These are phyloP conservation scores for Phytophthora pini DNA, from an alignment of 352 stramenopile genomes.

Conservation along the genomic window DNA sequence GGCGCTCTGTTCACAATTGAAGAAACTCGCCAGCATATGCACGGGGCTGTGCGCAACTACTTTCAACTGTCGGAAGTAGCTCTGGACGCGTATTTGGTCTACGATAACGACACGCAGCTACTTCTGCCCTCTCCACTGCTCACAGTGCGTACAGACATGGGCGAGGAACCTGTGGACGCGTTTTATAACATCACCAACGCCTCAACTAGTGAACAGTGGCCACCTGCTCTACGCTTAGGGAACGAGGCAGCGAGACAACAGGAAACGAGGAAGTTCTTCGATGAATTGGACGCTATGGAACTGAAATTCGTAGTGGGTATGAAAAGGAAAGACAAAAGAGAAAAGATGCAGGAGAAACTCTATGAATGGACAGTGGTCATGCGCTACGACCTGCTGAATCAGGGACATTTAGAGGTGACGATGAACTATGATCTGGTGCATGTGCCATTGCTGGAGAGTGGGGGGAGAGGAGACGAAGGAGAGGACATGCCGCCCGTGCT, in stretches of 20 bases:
- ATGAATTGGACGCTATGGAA: constrained; percentile 68
- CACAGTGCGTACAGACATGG: constrained; percentile 47
- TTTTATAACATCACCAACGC: constrained; percentile 52
- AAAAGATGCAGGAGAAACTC: constrained; percentile 29
- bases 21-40: constrained; percentile 71
- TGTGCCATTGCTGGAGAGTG: constrained; percentile 26
- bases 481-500: constrained; percentile 54
- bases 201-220: constrained; percentile 55
- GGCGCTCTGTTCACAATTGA: constrained; percentile 78
- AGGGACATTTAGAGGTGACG: constrained; percentile 72
- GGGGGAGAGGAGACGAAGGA: constrained; percentile 13
- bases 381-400: constrained; percentile 72
- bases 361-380: constrained; percentile 72
- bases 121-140: constrained; percentile 54
- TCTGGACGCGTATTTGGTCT: constrained; percentile 59
- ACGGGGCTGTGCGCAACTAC: constrained; percentile 73
- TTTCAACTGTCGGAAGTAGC: constrained; percentile 55
- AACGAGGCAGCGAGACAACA: constrained; percentile 27
- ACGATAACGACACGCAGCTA: constrained; percentile 33
- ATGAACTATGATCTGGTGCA: constrained; percentile 60
- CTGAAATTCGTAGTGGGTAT: constrained; percentile 63
- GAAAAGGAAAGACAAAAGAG: constrained; percentile 32
- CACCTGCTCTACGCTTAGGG: constrained; percentile 45
- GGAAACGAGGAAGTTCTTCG: constrained; percentile 68
- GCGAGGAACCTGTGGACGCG: constrained; percentile 32